Conservation (phyloP, 768 basidiomycete species). For the Lactarius indigo region DNA sequence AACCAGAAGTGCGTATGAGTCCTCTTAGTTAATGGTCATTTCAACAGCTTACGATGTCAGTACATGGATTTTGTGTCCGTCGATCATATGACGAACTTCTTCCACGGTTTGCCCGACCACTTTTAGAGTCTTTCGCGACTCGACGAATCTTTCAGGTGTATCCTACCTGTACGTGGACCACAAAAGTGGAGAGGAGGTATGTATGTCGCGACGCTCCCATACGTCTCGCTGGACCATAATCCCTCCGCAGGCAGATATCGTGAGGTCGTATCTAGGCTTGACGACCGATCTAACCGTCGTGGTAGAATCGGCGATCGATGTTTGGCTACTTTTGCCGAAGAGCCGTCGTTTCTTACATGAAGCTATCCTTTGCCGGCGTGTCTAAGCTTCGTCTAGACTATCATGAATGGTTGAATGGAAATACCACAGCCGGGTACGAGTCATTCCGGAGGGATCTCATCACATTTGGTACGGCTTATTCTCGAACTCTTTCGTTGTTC, state of each 20-base stretch:
- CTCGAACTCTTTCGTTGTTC: neutral
- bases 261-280: constrained; percentile 11
- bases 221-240: constrained; percentile 25
- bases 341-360: constrained; percentile 69
- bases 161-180: constrained; percentile 25
- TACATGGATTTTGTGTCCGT: constrained; percentile 48
- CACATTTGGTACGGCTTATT: constrained; percentile 17
- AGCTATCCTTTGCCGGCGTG: constrained; percentile 73
- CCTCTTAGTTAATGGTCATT: neutral
- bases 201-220: neutral
- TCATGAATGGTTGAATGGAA: constrained; percentile 55
- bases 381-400: constrained; percentile 65
- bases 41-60: constrained; percentile 30
- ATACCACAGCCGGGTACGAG: constrained; percentile 47
- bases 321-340: constrained; percentile 82
- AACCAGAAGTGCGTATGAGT: constrained; percentile 16
- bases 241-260: constrained; percentile 18
- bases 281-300: neutral
- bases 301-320: constrained; percentile 66
- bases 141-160: constrained; percentile 15
- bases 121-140: neutral
- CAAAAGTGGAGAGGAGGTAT: constrained; percentile 23
- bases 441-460: constrained; percentile 22
- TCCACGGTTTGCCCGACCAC: constrained; percentile 30
- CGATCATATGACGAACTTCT: constrained; percentile 63